Base-by-base conservation (phyloP, 768 basidiomycete genomes). In the Astraeus odoratus region DNA sequence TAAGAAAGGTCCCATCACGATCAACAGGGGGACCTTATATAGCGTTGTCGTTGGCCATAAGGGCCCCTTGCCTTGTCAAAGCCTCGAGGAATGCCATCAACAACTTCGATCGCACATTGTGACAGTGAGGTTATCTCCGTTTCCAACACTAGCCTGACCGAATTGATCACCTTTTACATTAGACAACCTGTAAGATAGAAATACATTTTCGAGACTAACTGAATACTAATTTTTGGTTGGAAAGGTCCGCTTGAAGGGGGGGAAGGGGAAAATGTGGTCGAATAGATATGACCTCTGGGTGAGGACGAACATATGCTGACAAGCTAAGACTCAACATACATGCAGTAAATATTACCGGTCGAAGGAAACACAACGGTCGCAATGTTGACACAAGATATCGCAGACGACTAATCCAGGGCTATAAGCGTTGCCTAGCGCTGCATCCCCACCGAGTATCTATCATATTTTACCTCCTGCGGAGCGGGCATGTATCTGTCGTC, bases 401-500 rank as follows among this genome's bases (percentile, higher is more conserved):
- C 44, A 37, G 33, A 31, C 10, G 24, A 34, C 12, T 2, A 27
- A 9, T 23, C 22, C 15, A 6, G 7, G 27, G 27, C 27, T 19
- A 34, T 4, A 41, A 27, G n/a, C 34, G 35, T 18, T 4, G 34
- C 40, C 44, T 56, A 57, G 42, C 52, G 57, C 34, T 51, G 55
- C 51, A 66, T 47, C 13, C 22, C 37, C 37, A 39, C 24, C 18
- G 51, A 48, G 44, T 57, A 64, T 43, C 60, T 48, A 15, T 63
- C 60, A 27, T 62, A 62, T 33, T 57, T 64, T 35, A 51, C 57
- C 8, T 74, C 75, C 44, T 18, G 68, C 67, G 75, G 51, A 16
- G 75, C 64, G n/a, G 72, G 64, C 36, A 77, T 69, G 39, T 75
- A 58, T 39, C 75, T 67, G 20, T 77, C 76, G 39, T 72, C 67